Percentiles rank a stretch among this genome's conserved stretches.
These are phyloP conservation scores for Pseudopithomyces chartarum DNA, from an alignment of 2,329 filamentous ascomycete species.

Conservation along the genomic window DNA sequence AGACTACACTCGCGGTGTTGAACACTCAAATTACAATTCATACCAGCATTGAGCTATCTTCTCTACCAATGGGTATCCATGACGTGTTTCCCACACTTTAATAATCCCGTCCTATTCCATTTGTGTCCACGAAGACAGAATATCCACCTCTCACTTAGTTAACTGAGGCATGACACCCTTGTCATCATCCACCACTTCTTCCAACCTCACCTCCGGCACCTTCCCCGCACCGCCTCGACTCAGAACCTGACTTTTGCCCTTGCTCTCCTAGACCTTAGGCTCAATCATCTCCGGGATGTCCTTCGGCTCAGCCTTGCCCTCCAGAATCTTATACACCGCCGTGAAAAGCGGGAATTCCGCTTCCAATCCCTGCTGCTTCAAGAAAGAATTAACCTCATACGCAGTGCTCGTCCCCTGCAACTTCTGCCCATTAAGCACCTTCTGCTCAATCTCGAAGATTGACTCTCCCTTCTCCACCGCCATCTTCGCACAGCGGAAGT, in stretches of 20 bases:
- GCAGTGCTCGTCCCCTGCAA: conserved; percentile 93
- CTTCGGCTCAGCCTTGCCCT: conserved; percentile 75
- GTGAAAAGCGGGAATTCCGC: conserved; percentile 91
- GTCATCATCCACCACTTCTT: background rate
- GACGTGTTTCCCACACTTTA: background rate
- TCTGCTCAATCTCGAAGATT: conserved; percentile 85
- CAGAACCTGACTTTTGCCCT: background rate
- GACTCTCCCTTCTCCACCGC: conserved; percentile 77
- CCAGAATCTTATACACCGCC: conserved; percentile 79
- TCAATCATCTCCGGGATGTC: conserved; percentile 74
- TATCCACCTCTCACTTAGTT: background rate
- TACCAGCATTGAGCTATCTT: background rate
- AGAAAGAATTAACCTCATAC: conserved; percentile 85
- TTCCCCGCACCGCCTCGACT: background rate
- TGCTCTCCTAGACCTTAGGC: conserved; percentile 29
- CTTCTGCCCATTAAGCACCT: conserved; percentile 95
- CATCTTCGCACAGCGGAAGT: conserved; percentile 92
- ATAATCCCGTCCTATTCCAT: background rate
- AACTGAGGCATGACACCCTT: background rate
- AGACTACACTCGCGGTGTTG: too few species aligned
- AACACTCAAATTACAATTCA: background rate
- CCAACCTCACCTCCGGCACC: background rate
- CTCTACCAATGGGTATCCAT: background rate
- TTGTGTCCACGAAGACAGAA: background rate
- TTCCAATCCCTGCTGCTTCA: conserved; percentile 78